phyloP scores from a whole-genome alignment of 2,329 filamentous ascomycete genomes.

The Sarocladium oryzae region DNA sequence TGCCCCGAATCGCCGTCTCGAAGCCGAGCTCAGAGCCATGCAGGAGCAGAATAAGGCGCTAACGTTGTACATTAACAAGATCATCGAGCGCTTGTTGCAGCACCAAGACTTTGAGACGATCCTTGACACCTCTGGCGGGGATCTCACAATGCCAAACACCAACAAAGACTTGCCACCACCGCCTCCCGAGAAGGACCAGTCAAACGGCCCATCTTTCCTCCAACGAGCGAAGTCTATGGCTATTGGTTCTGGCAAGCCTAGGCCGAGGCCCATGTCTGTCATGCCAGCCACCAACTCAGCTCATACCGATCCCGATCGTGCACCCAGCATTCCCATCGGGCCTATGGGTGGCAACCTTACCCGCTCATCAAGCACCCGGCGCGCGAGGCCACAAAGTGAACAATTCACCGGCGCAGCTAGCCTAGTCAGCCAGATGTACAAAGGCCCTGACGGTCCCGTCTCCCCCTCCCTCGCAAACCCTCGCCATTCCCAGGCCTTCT shows the following conservation, averaged over 20 bases:
- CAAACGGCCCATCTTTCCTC: constrained; percentile 42
- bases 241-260: constrained; percentile 39
- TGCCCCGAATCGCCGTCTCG: constrained; percentile 56
- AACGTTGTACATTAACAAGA: constrained; percentile 97
- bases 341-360: constrained; percentile 36
- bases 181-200: constrained; percentile 30
- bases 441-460: constrained; percentile 58
- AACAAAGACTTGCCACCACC: constrained; percentile 84
- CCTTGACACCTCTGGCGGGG: constrained; percentile 66
- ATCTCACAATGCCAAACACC: constrained; percentile 30
- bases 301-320: constrained; percentile 63
- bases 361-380: constrained; percentile 48
- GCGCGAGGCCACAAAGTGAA: constrained; percentile 54
- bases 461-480: constrained; percentile 54
- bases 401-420: constrained; percentile 58
- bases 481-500: constrained; percentile 59
- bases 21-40: constrained; percentile 69
- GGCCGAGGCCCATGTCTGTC: constrained; percentile 51
- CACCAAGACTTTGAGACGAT: constrained; percentile 95
- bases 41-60: constrained; percentile 97
- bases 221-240: constrained; percentile 58
- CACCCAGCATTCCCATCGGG: constrained; percentile 65
- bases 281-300: constrained; percentile 35
- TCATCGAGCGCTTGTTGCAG: constrained; percentile 89
- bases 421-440: constrained; percentile 87